These are phyloP conservation scores for Hordeum pubiflorum DNA, from an alignment of 202 grass and related monocot species.

Conservation along the genomic window DNA sequence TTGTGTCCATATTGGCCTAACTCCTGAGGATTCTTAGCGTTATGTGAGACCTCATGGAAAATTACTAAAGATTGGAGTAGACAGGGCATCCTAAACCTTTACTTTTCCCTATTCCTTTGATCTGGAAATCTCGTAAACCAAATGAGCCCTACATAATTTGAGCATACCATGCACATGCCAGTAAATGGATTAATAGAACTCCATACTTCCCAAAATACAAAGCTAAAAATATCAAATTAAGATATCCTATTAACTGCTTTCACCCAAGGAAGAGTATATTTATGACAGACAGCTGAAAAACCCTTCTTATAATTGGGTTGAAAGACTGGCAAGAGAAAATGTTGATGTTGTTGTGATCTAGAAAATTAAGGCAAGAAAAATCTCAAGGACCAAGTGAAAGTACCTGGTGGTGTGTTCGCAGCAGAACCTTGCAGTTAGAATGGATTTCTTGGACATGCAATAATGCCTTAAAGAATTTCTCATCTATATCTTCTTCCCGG, in stretches of 20 bases:
- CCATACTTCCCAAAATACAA: neutral
- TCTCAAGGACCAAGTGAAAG: neutral
- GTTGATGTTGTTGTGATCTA: neutral
- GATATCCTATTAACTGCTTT: neutral
- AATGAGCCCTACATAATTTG: neutral
- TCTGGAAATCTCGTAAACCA: too few species aligned
- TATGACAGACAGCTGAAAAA: neutral
- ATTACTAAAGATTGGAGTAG: too few species aligned
- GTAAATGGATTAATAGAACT: neutral
- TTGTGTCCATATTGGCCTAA: too few species aligned
- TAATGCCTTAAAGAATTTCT: slow-evolving; percentile 92
- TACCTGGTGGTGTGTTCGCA: slow-evolving; percentile 97
- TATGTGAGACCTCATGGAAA: too few species aligned
- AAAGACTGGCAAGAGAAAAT: neutral
- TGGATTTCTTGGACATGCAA: slow-evolving; percentile 97
- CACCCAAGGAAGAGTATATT: neutral
- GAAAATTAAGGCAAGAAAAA: slow-evolving; percentile 3
- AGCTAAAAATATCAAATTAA: neutral
- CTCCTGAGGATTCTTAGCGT: too few species aligned
- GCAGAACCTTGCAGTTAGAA: slow-evolving; percentile 88
- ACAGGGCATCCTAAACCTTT: too few species aligned
- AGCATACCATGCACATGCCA: neutral
- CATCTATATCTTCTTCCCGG: slow-evolving; percentile 80
- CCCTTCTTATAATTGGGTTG: neutral
- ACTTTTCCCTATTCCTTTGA: too few species aligned